phyloP scores from a whole-genome alignment of 2,329 filamentous ascomycete species.

The Herpotrichia juniperi region DNA sequence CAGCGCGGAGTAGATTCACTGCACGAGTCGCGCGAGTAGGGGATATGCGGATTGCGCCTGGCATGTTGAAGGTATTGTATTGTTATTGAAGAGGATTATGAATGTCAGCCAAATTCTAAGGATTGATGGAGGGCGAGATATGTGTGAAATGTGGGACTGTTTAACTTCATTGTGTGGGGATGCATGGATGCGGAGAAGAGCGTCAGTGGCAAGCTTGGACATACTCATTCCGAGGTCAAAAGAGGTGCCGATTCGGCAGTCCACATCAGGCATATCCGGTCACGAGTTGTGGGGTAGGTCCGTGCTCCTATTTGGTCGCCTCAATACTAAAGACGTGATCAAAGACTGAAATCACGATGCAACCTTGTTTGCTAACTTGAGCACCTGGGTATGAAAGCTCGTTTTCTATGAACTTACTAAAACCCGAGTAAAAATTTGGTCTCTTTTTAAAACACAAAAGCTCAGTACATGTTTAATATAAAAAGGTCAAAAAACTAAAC shows the following conservation, averaged over 20 bases:
- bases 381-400: no score
- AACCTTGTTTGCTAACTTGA: no score
- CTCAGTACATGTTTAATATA: no score
- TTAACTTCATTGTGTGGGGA: background rate
- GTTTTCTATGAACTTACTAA: no score
- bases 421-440: no score
- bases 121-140: background rate
- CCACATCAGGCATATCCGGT: background rate
- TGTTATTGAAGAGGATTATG: background rate
- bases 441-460: no score
- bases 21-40: constrained; percentile 64
- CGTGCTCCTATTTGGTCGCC: no score
- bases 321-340: no score
- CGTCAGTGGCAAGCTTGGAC: constrained; percentile 3
- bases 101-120: background rate
- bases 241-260: background rate
- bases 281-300: background rate
- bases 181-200: constrained; percentile 2
- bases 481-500: no score
- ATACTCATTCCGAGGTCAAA: constrained; percentile 1
- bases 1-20: constrained; percentile 78
- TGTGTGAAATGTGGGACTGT: background rate
- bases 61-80: background rate
- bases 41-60: constrained; percentile 30
- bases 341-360: no score